Percentiles rank a stretch among this genome's conserved stretches.
phyloP scores from a whole-genome alignment of 495 filamentous ascomycete species.

The Penicillium canariense region DNA sequence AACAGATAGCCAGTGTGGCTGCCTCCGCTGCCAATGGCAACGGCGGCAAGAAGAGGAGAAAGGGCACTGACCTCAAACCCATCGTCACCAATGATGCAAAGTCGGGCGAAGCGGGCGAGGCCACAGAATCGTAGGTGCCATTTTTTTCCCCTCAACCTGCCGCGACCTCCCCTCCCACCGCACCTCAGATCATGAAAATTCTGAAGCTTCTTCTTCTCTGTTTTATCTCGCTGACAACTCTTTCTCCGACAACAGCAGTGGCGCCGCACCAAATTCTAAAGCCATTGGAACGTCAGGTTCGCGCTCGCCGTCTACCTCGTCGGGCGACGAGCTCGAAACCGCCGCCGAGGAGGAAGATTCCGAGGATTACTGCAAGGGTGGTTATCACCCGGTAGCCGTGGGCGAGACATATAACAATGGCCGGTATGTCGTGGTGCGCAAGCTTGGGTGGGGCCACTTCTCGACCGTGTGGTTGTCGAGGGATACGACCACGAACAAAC shows the following conservation, averaged over 20 bases:
- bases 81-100: conserved; percentile 80
- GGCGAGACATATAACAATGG: conserved; percentile 98
- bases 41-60: conserved; percentile 77
- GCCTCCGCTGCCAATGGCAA: conserved; percentile 64
- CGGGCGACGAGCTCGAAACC: conserved; percentile 83
- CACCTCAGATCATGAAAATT: not conserved
- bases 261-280: conserved; percentile 35
- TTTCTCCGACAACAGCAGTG: conserved; percentile 26
- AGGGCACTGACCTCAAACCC: conserved; percentile 79
- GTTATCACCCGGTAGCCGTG: conserved; percentile 90
- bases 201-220: conserved; percentile 15
- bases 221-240: conserved; percentile 20
- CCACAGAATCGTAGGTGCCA: conserved; percentile 53
- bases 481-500: conserved; percentile 87
- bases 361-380: conserved; percentile 98
- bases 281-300: conserved; percentile 50
- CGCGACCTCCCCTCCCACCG: not conserved
- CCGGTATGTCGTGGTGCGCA: conserved; percentile 93
- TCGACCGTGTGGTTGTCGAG: conserved; percentile 96
- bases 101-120: conserved; percentile 31
- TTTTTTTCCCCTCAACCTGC: conserved; percentile 25
- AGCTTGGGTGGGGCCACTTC: conserved; percentile 98
- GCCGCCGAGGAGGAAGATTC: conserved; percentile 98
- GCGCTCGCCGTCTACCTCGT: conserved; percentile 79
- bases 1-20: conserved; percentile 64